These are phyloP conservation scores for Lipomyces starkeyi DNA, from an alignment of 805 yeast species.

Conservation along the genomic window DNA sequence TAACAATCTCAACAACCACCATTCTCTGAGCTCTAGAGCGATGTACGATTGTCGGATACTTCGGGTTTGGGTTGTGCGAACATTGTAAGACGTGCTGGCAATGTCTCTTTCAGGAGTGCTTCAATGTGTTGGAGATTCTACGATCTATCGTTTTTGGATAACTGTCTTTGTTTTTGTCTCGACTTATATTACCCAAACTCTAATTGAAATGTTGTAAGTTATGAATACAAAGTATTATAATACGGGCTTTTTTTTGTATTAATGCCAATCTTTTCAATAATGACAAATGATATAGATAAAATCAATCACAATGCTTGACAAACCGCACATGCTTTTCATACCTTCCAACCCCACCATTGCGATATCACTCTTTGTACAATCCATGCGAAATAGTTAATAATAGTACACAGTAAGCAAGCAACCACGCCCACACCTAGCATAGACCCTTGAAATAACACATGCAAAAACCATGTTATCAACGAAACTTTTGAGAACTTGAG, in stretches of 20 bases:
- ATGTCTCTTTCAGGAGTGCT: neutral
- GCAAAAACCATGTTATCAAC: neutral
- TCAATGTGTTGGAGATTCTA: neutral
- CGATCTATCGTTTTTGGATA: neutral
- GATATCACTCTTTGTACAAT: neutral
- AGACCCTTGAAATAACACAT: neutral
- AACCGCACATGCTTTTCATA: neutral
- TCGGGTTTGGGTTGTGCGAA: conserved; percentile 1
- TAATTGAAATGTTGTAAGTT: neutral
- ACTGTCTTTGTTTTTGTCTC: neutral
- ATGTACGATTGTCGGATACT: conserved; percentile 1
- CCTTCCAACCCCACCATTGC: neutral
- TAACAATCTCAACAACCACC: too few species aligned
- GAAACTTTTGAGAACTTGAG: neutral
- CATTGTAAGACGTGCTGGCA: neutral
- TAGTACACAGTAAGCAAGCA: neutral
- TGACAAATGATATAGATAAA: neutral
- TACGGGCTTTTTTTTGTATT: neutral
- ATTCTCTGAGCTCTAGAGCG: neutral
- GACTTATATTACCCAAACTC: neutral
- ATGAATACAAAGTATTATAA: neutral
- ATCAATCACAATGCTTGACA: neutral
- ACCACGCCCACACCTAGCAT: neutral
- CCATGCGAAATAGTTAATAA: neutral
- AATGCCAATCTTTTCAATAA: neutral